Base-by-base conservation (phyloP, 495 filamentous ascomycete species). In the Talaromyces proteolyticus region DNA sequence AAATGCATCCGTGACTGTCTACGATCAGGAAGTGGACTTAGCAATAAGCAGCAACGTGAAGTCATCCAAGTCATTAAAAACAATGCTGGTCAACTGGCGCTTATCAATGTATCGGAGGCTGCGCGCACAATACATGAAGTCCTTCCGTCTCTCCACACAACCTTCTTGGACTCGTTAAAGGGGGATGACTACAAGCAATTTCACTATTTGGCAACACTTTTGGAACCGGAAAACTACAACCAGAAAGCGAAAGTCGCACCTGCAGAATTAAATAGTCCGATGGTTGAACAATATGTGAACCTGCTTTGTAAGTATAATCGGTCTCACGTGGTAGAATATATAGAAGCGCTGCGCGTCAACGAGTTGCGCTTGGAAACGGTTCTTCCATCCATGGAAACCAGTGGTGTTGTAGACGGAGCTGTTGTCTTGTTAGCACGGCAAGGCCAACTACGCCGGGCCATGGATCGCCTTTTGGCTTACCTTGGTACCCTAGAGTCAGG, bases 361-460 rank as follows among this genome's bases (percentile, higher is more conserved):
- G 87, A 96, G 57, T 70, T 98, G 25, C 80, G 85, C 11, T 76
- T 98, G 0, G 87, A 90, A 17, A 79, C 86, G 55, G 74, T 98
- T 5, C 72, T 98, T 10, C 90, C 93, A 3, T 79, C 82, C 1
- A 88, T 98, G 73, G 93, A 98, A 62, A 79, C 83, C 44, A 88
- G 83, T 49, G 93, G 91, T 2, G 89, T 90, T 14, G 81, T 98
- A 37, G 94, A 98, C 70, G 93, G 92, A 11, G 92, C 90, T 2
- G 88, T 98, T 20, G 80, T 95, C 17, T 74, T 98, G 8, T 86
- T 97, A 74, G 88, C 91, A 41, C 77, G 89, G 53, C 93, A 96
- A 58, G 94, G 93, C 12, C 84, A 93, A 61, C 77, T 94, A 11
- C 75, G 79, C 49, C 80, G 84, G 45, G 93, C 90, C 7, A 92